Base-by-base conservation (phyloP, 768 basidiomycete species). In the Leccinum olivaceopallidum region DNA sequence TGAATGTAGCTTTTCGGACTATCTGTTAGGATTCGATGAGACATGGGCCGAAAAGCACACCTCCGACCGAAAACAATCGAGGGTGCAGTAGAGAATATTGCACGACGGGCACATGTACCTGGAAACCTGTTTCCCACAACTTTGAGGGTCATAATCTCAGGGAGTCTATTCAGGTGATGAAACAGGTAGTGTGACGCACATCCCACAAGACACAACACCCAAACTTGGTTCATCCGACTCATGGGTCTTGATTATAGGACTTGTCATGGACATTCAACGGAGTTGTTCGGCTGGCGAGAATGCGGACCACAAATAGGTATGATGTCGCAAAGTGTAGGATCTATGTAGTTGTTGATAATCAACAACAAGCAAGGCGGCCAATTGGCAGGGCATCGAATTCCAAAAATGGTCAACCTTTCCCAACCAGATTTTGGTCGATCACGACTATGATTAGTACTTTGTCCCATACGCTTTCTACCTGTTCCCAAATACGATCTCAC, bases 71-170 rank as follows among this genome's bases (percentile, higher is more conserved):
- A 92, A 95, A 74, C 93, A 95, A 12, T 78, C 76, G 32, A 94
- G 71, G 28, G 90, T 90, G 75, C 93, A 95, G 67, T 94, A 94
- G 0, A 83, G 82, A 28, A 88, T 76, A 67, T 94, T 94, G 76
- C 93, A 95, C 34, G 79, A 80, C 24, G 93, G 89, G 64, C 93
- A 95, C 1, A 85, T 87, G 73, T 95, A 95, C 68, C 85, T 87
- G 18, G 90, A 83, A 64, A 90, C 81, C 66, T 91, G 88, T 67
- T 89, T 80, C 34, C 79, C 81, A 76, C 92, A 94, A 66, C 92
- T 94, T 61, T 14, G 63, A 59, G 53, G 22, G 47, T 39, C 48
- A 26, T 7, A 4, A 20, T 60, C 42, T 60, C 20, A 64, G 54
- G 24, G 39, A 53, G 60, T 54, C 49, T 53, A 8, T 49, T 44